Conservation (phyloP, 1,139 yeast genomes). For the Blastobotrys serpentis region DNA sequence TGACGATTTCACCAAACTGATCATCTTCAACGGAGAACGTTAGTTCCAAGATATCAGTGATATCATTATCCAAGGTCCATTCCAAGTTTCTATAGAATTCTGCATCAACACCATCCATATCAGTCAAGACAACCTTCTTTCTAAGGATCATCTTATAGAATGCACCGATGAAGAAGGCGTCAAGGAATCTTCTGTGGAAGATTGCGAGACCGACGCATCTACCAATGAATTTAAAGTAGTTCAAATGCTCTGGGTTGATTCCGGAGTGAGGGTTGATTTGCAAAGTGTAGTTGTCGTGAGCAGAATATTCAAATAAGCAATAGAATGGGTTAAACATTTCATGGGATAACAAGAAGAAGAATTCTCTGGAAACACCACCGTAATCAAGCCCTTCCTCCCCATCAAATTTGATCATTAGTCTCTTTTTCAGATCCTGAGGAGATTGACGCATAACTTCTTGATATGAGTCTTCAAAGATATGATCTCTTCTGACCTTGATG, state of each 20-base stretch:
- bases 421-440: slow-evolving; percentile 94
- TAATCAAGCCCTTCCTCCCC: slow-evolving; percentile 99
- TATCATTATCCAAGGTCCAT: slow-evolving; percentile 95
- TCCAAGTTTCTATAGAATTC: slow-evolving; percentile 91
- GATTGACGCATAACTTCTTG: slow-evolving; percentile 99
- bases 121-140: slow-evolving; percentile 91
- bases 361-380: slow-evolving; percentile 98
- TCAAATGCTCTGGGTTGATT: slow-evolving; percentile 95
- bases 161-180: slow-evolving; percentile 97
- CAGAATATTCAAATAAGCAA: slow-evolving; percentile 93
- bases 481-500: slow-evolving; percentile 94
- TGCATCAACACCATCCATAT: slow-evolving; percentile 98
- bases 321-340: slow-evolving; percentile 99
- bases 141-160: slow-evolving; percentile 96
- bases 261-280: slow-evolving; percentile 98
- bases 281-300: slow-evolving; percentile 95
- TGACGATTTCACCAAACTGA: slow-evolving; percentile 89
- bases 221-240: slow-evolving; percentile 96
- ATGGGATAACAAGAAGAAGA: slow-evolving; percentile 91
- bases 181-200: slow-evolving; percentile 95
- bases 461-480: slow-evolving; percentile 94
- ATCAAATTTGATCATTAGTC: slow-evolving; percentile 96
- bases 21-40: slow-evolving; percentile 96
- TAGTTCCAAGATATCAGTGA: slow-evolving; percentile 78
- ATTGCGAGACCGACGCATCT: slow-evolving; percentile 97